Evolutionary conservation across 805 yeast genomes (phyloP).

Genomic region (Yamadazyma laniorum): DNA sequence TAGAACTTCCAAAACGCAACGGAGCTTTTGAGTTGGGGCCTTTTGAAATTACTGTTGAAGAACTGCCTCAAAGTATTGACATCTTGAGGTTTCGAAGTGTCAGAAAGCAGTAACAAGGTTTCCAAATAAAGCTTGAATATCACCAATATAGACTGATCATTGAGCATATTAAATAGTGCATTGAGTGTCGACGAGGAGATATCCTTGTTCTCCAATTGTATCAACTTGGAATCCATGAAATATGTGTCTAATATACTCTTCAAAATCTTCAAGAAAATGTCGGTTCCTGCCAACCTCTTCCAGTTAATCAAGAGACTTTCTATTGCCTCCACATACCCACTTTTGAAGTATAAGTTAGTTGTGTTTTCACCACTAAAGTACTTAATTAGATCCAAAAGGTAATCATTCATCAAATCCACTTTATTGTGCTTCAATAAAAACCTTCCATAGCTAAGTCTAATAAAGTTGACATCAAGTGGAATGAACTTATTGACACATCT

Average conservation of each 20-base stretch:
- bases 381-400: slow-evolving; percentile 24
- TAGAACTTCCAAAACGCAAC: slow-evolving; percentile 56
- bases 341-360: slow-evolving; percentile 13
- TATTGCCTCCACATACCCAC: slow-evolving; percentile 12
- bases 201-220: slow-evolving; percentile 4
- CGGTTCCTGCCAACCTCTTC: not conserved
- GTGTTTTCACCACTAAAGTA: slow-evolving; percentile 21
- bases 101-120: slow-evolving; percentile 25
- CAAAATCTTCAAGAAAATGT: not conserved
- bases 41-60: slow-evolving; percentile 26
- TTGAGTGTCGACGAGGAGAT: not conserved
- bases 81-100: slow-evolving; percentile 19
- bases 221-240: slow-evolving; percentile 10
- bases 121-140: slow-evolving; percentile 33
- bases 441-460: slow-evolving; percentile 26
- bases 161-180: slow-evolving; percentile 23
- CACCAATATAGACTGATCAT: slow-evolving; percentile 40
- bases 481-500: slow-evolving; percentile 47
- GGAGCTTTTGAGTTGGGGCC: slow-evolving; percentile 37
- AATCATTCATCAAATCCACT: slow-evolving; percentile 24
- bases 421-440: slow-evolving; percentile 21
- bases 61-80: slow-evolving; percentile 15
- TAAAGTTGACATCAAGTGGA: slow-evolving; percentile 24
- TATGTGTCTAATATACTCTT: slow-evolving; percentile 6
- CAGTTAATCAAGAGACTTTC: slow-evolving; percentile 11